Conservation (phyloP, 441 rosid species). For the Pelargonium cotyledonis region DNA sequence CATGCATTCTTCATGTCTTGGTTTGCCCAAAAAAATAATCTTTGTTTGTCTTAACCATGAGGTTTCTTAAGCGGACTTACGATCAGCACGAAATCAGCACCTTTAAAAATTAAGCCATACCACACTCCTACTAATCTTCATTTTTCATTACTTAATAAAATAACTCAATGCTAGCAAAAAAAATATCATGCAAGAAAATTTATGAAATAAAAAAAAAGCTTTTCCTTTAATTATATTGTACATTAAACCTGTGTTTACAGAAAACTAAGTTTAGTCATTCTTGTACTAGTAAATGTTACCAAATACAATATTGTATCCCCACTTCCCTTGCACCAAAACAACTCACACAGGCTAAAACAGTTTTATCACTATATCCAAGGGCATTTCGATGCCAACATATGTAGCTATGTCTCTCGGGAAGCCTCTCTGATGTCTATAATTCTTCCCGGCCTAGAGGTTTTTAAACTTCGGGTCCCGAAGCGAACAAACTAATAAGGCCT, state of each 20-base stretch:
- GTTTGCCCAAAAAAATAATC: too few relatives aligned
- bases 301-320: not conserved
- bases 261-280: not conserved
- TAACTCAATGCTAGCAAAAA: too few relatives aligned
- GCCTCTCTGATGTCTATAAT: not conserved
- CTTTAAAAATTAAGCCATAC: too few relatives aligned
- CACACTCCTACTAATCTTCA: too few relatives aligned
- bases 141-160: too few relatives aligned
- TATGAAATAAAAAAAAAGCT: not conserved
- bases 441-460: not conserved
- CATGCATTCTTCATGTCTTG: too few relatives aligned
- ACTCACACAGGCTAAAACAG: not conserved
- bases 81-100: too few relatives aligned
- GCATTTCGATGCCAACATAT: too few relatives aligned
- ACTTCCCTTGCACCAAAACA: not conserved
- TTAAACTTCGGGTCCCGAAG: slow-evolving; percentile 82
- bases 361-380: too few relatives aligned
- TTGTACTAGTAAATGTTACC: not conserved
- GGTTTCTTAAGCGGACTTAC: too few relatives aligned
- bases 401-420: too few relatives aligned
- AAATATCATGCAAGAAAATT: not conserved
- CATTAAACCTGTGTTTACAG: not conserved
- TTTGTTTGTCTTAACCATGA: too few relatives aligned
- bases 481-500: slow-evolving; percentile 73
- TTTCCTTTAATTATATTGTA: not conserved